Evolutionary conservation across 208 protist species (phyloP), one percentile per base, ranked within the genome.

Genomic region (Strigomonas oncopelti): DNA sequence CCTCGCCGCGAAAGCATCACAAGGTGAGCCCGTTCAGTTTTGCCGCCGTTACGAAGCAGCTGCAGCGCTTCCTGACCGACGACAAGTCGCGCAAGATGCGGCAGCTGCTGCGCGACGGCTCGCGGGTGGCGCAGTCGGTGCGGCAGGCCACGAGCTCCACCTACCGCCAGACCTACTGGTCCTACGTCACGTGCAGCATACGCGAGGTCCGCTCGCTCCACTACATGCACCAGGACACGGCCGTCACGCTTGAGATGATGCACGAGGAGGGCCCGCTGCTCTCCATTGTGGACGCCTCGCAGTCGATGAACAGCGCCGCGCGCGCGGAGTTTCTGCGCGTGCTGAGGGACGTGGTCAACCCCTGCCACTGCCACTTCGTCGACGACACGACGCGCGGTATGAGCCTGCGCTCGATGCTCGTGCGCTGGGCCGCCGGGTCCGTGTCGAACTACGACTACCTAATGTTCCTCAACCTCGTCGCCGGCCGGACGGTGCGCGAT

Each of bases 381-480:
- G 90, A 93, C 11, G 85, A 91, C 36, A 73, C 66, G 27, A 77
- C 86, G 56, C 80, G 81, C 11, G 54, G 72, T 5, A 53, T 74
- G 20, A 72, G 38, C 45, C 75, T 96, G 70, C 82, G 84, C 25
- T 67, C 75, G 34, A 91, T 86, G 74, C 74, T 93, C 52, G 77
- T 90, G 27, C 84, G 91, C 32, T 99, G 97, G 97, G 85, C 88
- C n/a, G 82, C 88, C 9, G 87, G 96, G 2, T 74, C 87, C 18
- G 51, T 98, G 11, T 96, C 88, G 42, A 99, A 97, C 69, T 98
- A 88, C 71, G 93, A 98, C 42, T 98, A 98, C 71, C 59, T 99
- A 14, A 65, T 78, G 65, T 91, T 96, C 65, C 78, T 98, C 20
- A 99, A 99, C 74, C 71, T 69, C 27, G 66, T 85, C 31, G 95